Conservation (phyloP, 139 green algal genomes). For the Trebouxia sp. region DNA sequence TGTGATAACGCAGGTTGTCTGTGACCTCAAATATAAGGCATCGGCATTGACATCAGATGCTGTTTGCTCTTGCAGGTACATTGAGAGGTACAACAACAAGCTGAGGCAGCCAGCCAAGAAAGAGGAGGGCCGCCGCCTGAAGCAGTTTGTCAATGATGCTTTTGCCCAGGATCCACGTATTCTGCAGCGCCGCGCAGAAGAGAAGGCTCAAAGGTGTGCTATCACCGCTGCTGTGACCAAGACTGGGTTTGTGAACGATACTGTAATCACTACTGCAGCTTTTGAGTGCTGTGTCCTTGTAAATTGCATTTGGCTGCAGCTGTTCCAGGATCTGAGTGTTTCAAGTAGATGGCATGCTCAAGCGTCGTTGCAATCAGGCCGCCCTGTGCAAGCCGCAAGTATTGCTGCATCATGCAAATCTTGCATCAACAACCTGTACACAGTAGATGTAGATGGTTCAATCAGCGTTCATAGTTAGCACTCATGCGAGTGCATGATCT, state of each 20-base stretch:
- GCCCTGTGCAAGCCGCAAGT: background rate
- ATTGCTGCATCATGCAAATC: too few species aligned
- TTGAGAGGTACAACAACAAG: slow-evolving; percentile 93
- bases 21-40: too few species aligned
- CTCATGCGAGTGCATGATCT: too few species aligned
- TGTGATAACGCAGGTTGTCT: too few species aligned
- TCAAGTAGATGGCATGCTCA: background rate
- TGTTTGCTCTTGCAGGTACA: slow-evolving; percentile 62
- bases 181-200: slow-evolving; percentile 64
- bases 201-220: slow-evolving; percentile 67
- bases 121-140: slow-evolving; percentile 84
- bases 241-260: background rate
- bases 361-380: background rate
- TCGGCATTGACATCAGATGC: too few species aligned
- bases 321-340: too few species aligned
- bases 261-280: too few species aligned
- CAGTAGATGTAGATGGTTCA: too few species aligned
- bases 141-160: slow-evolving; percentile 88
- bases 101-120: slow-evolving; percentile 93
- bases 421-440: too few species aligned
- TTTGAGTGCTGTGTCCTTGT: too few species aligned
- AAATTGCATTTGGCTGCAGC: too few species aligned
- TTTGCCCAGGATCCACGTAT: slow-evolving; percentile 85
- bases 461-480: too few species aligned
- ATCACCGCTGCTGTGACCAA: background rate